Conservation (phyloP, 106 monocot genomes). For the Dendrobium catenatum region DNA sequence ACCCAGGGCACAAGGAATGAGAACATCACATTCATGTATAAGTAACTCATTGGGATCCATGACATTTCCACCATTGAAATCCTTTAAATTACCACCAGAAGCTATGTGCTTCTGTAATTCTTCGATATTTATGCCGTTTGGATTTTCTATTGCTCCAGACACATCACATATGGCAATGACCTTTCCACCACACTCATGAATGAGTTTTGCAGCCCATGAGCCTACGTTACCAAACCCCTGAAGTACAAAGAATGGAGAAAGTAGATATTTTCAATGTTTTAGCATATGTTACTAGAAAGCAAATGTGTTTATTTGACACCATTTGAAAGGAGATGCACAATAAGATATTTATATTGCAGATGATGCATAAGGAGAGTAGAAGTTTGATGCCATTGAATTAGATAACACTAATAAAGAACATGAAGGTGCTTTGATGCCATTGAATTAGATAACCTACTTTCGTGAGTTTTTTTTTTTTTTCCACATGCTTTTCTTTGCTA, state of each 20-base stretch:
- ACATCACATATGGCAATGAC: conserved; percentile 65
- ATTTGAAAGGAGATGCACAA: not conserved
- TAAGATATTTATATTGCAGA: not conserved
- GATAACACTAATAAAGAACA: too few relatives aligned
- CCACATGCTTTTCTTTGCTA: too few relatives aligned
- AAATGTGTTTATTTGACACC: too few relatives aligned
- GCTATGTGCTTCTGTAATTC: conserved; percentile 44
- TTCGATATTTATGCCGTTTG: conserved; percentile 65
- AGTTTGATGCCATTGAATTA: too few relatives aligned
- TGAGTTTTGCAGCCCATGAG: conserved; percentile 80
- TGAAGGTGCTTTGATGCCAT: too few relatives aligned
- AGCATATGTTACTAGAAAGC: too few relatives aligned
- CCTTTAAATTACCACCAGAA: conserved; percentile 55
- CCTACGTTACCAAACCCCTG: conserved; percentile 96
- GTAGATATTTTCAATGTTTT: not conserved
- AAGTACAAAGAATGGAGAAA: not conserved
- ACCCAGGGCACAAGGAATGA: conserved; percentile 79
- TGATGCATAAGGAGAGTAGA: too few relatives aligned
- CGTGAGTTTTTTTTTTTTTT: too few relatives aligned
- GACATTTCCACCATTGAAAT: conserved; percentile 45
- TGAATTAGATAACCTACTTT: too few relatives aligned
- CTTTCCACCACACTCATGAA: conserved; percentile 80
- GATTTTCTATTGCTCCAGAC: conserved; percentile 56
- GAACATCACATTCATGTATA: conserved; percentile 81
- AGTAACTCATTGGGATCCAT: conserved; percentile 59